phyloP scores from a whole-genome alignment of 2,329 filamentous ascomycete genomes.

The Alternaria incomplexa region DNA sequence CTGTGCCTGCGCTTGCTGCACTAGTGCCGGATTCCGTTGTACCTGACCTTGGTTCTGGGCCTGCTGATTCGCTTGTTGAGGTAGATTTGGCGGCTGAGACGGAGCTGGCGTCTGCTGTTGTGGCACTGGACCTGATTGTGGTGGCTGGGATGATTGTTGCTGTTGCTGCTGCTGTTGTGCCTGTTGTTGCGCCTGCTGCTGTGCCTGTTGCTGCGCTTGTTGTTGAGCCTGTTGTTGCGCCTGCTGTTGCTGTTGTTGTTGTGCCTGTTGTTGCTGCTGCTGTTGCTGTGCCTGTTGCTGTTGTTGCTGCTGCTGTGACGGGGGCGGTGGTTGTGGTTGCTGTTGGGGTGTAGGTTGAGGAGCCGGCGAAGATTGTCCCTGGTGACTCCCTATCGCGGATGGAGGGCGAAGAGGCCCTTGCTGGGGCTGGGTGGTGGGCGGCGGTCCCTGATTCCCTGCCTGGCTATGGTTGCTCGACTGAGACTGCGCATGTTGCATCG shows the following conservation, averaged over 20 bases:
- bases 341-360: slow-evolving; percentile 45
- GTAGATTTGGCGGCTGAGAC: slow-evolving; percentile 43
- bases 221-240: slow-evolving; percentile 19
- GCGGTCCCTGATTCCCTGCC: slow-evolving; percentile 47
- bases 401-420: slow-evolving; percentile 48
- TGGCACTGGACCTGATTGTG: slow-evolving; percentile 50
- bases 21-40: slow-evolving; percentile 45
- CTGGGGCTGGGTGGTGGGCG: slow-evolving; percentile 43
- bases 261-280: slow-evolving; percentile 7
- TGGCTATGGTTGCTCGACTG: slow-evolving; percentile 58
- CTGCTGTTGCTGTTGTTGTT: slow-evolving; percentile 46
- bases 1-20: slow-evolving; percentile 37
- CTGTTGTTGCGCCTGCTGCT: slow-evolving; percentile 30
- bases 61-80: slow-evolving; percentile 42
- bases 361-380: slow-evolving; percentile 49
- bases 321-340: slow-evolving; percentile 50
- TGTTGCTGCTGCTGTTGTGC: slow-evolving; percentile 37
- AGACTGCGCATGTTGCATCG: slow-evolving; percentile 57
- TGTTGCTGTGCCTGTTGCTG: slow-evolving; percentile 26
- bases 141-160: slow-evolving; percentile 35
- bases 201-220: slow-evolving; percentile 43
- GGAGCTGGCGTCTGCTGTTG: slow-evolving; percentile 52
- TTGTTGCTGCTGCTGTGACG: slow-evolving; percentile 45
- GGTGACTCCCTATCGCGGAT: slow-evolving; percentile 46
- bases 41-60: slow-evolving; percentile 41